Conservation (phyloP, 257 asterid species). For the Fraxinus americana region DNA sequence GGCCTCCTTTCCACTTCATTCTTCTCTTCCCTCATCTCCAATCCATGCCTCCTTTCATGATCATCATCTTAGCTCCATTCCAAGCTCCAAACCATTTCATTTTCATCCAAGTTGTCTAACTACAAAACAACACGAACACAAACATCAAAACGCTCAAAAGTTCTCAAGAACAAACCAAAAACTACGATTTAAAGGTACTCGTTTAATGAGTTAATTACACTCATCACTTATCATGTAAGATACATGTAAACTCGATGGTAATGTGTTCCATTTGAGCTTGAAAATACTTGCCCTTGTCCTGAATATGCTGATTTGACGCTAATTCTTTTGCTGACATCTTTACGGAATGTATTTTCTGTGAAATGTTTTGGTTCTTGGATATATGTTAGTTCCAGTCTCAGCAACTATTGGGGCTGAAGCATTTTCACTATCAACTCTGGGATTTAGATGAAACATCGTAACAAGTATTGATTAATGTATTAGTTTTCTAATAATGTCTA, state of each 20-base stretch:
- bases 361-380: slow-evolving; percentile 5
- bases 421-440: neutral
- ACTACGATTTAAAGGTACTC: no score
- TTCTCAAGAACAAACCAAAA: no score
- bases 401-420: slow-evolving; percentile 5
- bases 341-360: slow-evolving; percentile 4
- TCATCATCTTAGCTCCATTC: no score
- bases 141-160: no score
- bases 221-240: no score
- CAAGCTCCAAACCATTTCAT: no score
- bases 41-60: no score
- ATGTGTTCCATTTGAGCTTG: slow-evolving; percentile 3
- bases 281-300: neutral
- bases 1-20: no score
- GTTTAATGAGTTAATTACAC: no score
- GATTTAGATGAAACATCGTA: neutral
- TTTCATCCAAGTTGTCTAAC: no score
- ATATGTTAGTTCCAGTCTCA: slow-evolving; percentile 4
- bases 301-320: neutral
- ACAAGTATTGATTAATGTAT: neutral
- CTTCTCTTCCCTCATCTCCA: no score
- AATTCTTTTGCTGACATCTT: slow-evolving; percentile 13
- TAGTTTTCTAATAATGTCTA: slow-evolving; percentile 19
- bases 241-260: slow-evolving; percentile 1
- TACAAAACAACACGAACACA: no score